Percentiles rank a stretch among this genome's conserved stretches.
These are phyloP conservation scores for Hamamelis virginiana DNA, from an alignment of 164 flowering plant genomes.

Conservation along the genomic window DNA sequence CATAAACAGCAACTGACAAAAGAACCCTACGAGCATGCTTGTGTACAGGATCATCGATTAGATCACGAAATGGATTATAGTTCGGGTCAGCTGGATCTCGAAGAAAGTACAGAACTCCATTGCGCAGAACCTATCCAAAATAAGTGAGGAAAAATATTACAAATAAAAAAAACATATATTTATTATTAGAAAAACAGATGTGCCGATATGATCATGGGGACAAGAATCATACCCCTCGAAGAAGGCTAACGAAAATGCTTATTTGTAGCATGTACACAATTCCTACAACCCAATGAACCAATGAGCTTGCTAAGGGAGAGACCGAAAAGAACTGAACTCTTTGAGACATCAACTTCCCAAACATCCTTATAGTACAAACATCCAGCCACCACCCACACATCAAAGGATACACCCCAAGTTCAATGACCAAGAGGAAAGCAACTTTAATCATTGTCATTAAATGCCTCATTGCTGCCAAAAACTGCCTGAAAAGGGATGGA, in stretches of 20 bases:
- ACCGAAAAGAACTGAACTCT: conserved; percentile 86
- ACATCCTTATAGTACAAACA: conserved; percentile 91
- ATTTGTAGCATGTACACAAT: conserved; percentile 97
- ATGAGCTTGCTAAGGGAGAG: conserved; percentile 91
- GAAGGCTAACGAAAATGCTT: conserved; percentile 97
- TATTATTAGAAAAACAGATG: neutral
- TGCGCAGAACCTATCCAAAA: conserved; percentile 71
- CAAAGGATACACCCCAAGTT: conserved; percentile 95
- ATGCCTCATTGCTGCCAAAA: conserved; percentile 93
- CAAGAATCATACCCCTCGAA: conserved; percentile 78
- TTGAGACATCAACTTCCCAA: conserved; percentile 83
- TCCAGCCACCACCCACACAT: conserved; percentile 99
- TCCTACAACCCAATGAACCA: conserved; percentile 97
- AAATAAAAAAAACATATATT: too few relatives aligned
- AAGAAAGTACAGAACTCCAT: conserved; percentile 90
- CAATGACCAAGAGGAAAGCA: conserved; percentile 93
- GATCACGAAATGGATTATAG: conserved; percentile 96
- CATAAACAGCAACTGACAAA: conserved; percentile 94
- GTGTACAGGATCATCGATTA: conserved; percentile 97
- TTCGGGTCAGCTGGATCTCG: conserved; percentile 99
- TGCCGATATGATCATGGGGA: neutral
- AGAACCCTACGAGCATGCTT: conserved; percentile 98
- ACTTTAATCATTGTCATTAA: conserved; percentile 97
- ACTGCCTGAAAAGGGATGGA: conserved; percentile 92
- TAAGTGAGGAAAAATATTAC: conserved; percentile 9